Base-by-base conservation (phyloP, 495 filamentous ascomycete species). In the Lichina pygmaea region DNA sequence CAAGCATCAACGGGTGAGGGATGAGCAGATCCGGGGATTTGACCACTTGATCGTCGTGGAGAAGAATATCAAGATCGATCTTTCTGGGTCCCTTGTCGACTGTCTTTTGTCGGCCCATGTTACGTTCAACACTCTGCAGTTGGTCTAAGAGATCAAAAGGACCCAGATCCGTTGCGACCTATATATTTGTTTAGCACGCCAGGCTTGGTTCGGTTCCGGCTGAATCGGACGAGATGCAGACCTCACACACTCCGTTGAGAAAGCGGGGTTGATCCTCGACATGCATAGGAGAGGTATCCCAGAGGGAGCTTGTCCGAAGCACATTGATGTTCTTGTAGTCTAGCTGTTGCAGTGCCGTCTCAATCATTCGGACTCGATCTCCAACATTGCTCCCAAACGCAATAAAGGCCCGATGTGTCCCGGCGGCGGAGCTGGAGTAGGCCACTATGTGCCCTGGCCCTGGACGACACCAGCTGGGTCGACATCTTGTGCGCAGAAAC, bases 231-330 rank as follows among this genome's bases (percentile, higher is more conserved):
- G 24, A 24, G 24, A 24, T 24, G 24, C 68, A 55, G 50, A 93
- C 89, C 75, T 97, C 82, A 58, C 84, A 93, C 46, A 76, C 85
- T 33, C 85, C 89, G 56, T 97, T 97, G 38, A 95, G 60, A 53
- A 95, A 97, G 13, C 73, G 68, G 48, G 72, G 72, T 56, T 97
- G 89, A 53, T 93, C 77, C 50, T 78, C 60, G 51, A 93, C 76
- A 61, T 97, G 95, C 89, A 97, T 97, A 17, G 89, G 81, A 49
- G 81, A 73, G 7, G 86, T 97, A 62, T 95, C 83, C 65, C 86
- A 97, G 36, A 97, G 65, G 45, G 75, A 73, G 55, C 89, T 94
- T 0, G 86, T 93, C 52, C 76, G 63, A 45, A 72, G 68, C 37
- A 97, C 68, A 47, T 62, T 71, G 57, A 95, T 81, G 43, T 68